Conservation (phyloP, 352 stramenopile genomes). For the Halophytophthora batemanensis region DNA sequence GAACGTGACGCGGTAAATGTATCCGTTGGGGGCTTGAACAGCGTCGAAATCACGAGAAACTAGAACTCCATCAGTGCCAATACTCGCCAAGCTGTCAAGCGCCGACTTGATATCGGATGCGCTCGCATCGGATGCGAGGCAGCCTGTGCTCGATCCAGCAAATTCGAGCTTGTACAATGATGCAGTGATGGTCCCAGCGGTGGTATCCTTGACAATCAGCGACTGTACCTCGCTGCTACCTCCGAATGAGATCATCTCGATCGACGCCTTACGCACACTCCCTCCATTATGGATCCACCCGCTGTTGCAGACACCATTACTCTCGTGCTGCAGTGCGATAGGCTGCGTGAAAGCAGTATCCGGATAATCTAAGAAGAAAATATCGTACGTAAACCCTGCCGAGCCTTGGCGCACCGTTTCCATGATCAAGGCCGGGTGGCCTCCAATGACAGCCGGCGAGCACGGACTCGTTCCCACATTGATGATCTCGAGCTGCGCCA, state of each 20-base stretch:
- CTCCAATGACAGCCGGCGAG: slow-evolving; percentile 25
- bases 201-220: slow-evolving; percentile 36
- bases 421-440: slow-evolving; percentile 55
- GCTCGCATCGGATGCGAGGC: slow-evolving; percentile 32
- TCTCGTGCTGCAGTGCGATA: slow-evolving; percentile 36
- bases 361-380: slow-evolving; percentile 66
- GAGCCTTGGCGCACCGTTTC: slow-evolving; percentile 65
- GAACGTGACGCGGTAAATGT: slow-evolving; percentile 69
- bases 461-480: slow-evolving; percentile 51
- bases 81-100: slow-evolving; percentile 29
- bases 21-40: slow-evolving; percentile 43
- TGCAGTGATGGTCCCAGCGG: slow-evolving; percentile 8
- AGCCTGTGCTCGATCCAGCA: slow-evolving; percentile 29
- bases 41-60: slow-evolving; percentile 47
- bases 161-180: slow-evolving; percentile 56
- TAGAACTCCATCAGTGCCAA: slow-evolving; percentile 35
- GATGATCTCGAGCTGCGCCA: slow-evolving; percentile 44
- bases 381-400: slow-evolving; percentile 67
- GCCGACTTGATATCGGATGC: slow-evolving; percentile 20
- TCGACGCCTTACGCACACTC: slow-evolving; percentile 38
- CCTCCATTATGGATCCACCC: slow-evolving; percentile 33
- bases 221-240: slow-evolving; percentile 63
- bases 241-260: slow-evolving; percentile 46
- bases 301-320: slow-evolving; percentile 13
- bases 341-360: slow-evolving; percentile 20